phyloP scores from a whole-genome alignment of 208 protist genomes.

The Trypanosoma grayi region DNA sequence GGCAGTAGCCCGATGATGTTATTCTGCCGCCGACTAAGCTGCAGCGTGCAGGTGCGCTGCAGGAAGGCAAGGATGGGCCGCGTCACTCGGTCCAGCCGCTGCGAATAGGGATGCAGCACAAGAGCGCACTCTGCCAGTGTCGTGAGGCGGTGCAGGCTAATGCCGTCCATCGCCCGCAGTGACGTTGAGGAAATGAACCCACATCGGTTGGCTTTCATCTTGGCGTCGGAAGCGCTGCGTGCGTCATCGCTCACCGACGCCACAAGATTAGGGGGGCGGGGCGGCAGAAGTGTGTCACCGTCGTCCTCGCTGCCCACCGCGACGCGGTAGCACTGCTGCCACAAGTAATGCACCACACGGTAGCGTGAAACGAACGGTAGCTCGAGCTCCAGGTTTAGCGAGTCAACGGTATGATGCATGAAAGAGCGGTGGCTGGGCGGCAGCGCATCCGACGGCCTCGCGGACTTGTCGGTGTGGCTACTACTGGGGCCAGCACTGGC shows the following conservation, averaged over 20 bases:
- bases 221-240: too few species aligned
- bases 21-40: constrained; percentile 26
- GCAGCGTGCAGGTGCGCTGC: constrained; percentile 4
- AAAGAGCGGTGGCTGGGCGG: background rate
- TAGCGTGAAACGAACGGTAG: constrained; percentile 20
- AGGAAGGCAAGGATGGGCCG: constrained; percentile 19
- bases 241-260: background rate
- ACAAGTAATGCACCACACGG: constrained; percentile 16
- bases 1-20: constrained; percentile 15
- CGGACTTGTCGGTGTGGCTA: background rate
- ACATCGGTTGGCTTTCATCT: too few species aligned
- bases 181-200: constrained; percentile 23
- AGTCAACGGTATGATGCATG: constrained; percentile 16
- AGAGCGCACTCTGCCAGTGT: background rate
- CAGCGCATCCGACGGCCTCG: background rate
- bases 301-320: background rate
- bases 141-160: constrained; percentile 2
- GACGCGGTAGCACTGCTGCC: constrained; percentile 12
- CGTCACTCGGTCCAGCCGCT: constrained; percentile 11
- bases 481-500: background rate
- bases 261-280: constrained; percentile 3
- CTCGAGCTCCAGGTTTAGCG: constrained; percentile 19
- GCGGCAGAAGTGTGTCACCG: background rate
- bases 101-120: constrained; percentile 18
- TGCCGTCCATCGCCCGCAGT: constrained; percentile 10